Base-by-base conservation (phyloP, 257 asterid species). In the Ligustrum vulgare region DNA sequence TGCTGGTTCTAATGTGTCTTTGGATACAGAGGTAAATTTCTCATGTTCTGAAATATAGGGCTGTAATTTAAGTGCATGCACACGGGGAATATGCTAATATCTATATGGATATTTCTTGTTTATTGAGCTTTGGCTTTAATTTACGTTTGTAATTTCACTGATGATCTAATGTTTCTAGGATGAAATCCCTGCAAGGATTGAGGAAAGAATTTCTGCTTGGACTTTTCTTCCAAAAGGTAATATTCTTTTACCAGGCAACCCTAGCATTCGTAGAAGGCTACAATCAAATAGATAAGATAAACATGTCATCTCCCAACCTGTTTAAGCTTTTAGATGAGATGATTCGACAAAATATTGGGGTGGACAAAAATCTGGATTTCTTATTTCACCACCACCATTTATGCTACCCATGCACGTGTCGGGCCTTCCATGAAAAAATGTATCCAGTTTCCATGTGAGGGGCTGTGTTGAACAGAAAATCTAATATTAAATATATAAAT, bases 151-250 rank as follows among this genome's bases (percentile, higher is more conserved):
- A 10, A 25, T 62, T 65, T 51, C 67, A 69, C 28, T 81, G 41
- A 28, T 72, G 66, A 70, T 69, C 35, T 70, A 56, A 80, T 78
- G 77, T 72, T 36, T 75, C 43, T 79, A 91, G 98, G 94, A 90
- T 79, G 89, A 84, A 84, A 82, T 86, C 49, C 76, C 82, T 70
- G 76, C 81, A 74, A 82, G 84, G 83, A 89, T 93, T 32, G 97
- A 86, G 82, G 93, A 91, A 79, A 86, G 88, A 83, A 86, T 93
- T 78, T 93, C 89, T 79, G 94, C 93, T 49, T 93, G 98, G 97
- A 93, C 96, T 77, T 90, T 91, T 82, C 87, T 93, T 70, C 98
- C 97, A 28, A 82, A 81, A 86, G 95, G 97, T 93, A 73, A 43
- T 69, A 75, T 58, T 39, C 47, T 70, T 66, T 78, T 49, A 31